These are phyloP conservation scores for Akanthomyces uredinophilus DNA, from an alignment of 2,329 filamentous ascomycete species.

Conservation along the genomic window DNA sequence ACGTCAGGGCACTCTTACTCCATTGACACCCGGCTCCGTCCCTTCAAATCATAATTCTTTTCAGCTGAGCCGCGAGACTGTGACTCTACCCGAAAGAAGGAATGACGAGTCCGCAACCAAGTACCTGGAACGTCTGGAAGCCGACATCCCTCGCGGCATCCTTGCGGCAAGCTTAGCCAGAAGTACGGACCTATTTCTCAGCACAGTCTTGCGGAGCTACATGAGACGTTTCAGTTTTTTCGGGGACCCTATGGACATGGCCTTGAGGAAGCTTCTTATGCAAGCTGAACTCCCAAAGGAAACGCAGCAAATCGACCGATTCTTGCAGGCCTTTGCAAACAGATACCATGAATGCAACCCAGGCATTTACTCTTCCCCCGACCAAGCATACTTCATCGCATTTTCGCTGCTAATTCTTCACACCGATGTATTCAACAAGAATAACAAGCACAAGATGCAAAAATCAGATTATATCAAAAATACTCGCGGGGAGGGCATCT, in stretches of 20 bases:
- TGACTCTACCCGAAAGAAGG: constrained; percentile 69
- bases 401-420: constrained; percentile 96
- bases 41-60: constrained; percentile 80
- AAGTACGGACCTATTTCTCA: constrained; percentile 76
- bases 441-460: constrained; percentile 99
- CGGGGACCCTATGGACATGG: constrained; percentile 96
- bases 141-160: constrained; percentile 69
- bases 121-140: constrained; percentile 80
- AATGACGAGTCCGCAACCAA: constrained; percentile 87
- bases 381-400: constrained; percentile 97
- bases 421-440: constrained; percentile 99
- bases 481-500: constrained; percentile 85
- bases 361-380: constrained; percentile 82
- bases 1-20: constrained; percentile 63
- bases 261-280: constrained; percentile 90
- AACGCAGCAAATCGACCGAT: constrained; percentile 95
- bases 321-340: constrained; percentile 89
- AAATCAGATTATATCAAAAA: constrained; percentile 94
- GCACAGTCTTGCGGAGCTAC: constrained; percentile 82
- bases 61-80: constrained; percentile 66
- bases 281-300: constrained; percentile 94
- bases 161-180: constrained; percentile 85
- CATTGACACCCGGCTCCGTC: constrained; percentile 63
- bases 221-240: constrained; percentile 96
- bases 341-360: constrained; percentile 98